These are phyloP conservation scores for Blepharisma stoltei DNA, from an alignment of 73 alveolate genomes.

Conservation along the genomic window DNA sequence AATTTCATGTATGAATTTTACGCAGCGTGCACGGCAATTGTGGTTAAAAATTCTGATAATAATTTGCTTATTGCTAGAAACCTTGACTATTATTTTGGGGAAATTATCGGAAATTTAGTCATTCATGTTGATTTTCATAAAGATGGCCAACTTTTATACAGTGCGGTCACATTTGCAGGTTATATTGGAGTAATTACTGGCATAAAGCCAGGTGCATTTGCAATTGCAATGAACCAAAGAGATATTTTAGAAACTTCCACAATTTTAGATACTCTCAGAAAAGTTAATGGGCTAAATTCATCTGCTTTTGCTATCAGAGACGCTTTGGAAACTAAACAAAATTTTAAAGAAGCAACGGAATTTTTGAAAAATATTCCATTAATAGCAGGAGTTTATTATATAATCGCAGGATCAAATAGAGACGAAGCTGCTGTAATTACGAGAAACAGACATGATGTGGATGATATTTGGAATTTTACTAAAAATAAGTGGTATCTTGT, in stretches of 20 bases:
- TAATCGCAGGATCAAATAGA: conserved; percentile 47
- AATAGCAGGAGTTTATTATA: conserved; percentile 44
- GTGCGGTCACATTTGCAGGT: conserved; percentile 55
- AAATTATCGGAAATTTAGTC: conserved; percentile 26
- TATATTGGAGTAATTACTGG: conserved; percentile 57
- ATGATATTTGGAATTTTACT: conserved; percentile 1
- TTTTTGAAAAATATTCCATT: conserved; percentile 29
- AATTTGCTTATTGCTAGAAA: conserved; percentile 37
- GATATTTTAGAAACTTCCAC: conserved; percentile 20
- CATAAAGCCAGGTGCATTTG: conserved; percentile 38
- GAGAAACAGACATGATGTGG: conserved; percentile 42
- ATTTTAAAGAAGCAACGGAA: conserved; percentile 38
- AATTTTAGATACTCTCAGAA: conserved; percentile 31
- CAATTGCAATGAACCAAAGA: conserved; percentile 52
- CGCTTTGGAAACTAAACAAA: conserved; percentile 14
- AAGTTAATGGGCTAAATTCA: conserved; percentile 36
- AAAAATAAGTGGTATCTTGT: conserved; percentile 30
- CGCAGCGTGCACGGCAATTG: conserved; percentile 51
- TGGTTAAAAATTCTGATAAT: conserved; percentile 31
- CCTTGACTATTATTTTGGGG: conserved; percentile 43
- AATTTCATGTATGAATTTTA: conserved; percentile 46
- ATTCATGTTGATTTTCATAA: conserved; percentile 36
- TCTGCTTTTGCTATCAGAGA: conserved; percentile 34
- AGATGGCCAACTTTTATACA: conserved; percentile 32
- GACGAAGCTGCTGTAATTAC: conserved; percentile 54